Evolutionary conservation across 2,329 filamentous ascomycete species (phyloP).

Genomic region (Stagonosporopsis rhizophila): DNA sequence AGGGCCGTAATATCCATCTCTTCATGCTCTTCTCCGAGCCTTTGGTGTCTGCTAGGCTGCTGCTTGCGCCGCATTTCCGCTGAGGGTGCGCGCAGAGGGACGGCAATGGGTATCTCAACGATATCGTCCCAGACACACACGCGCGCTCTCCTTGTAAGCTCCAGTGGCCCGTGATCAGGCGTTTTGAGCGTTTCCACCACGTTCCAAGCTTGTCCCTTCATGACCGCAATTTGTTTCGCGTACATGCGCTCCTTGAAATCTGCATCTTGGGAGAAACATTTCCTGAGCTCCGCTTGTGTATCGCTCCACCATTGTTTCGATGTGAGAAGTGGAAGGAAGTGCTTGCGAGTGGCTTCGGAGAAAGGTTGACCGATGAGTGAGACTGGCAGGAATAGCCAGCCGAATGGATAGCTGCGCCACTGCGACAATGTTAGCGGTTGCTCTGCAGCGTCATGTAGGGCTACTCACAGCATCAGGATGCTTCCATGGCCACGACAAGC

Average conservation of each 20-base stretch:
- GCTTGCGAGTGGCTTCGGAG: constrained; percentile 88
- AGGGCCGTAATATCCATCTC: constrained; percentile 88
- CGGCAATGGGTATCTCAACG: constrained; percentile 92
- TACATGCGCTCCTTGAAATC: constrained; percentile 99
- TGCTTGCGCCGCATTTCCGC: constrained; percentile 79
- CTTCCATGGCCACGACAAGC: constrained; percentile 98
- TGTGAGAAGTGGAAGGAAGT: constrained; percentile 94
- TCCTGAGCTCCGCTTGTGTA: constrained; percentile 84
- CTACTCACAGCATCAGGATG: constrained; percentile 82
- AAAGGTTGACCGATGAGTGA: constrained; percentile 96
- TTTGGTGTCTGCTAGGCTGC: constrained; percentile 45
- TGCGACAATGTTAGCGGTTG: constrained; percentile 41
- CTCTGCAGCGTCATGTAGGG: neutral
- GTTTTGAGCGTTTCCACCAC: constrained; percentile 97
- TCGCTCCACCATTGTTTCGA: constrained; percentile 98
- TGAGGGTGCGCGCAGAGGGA: constrained; percentile 84
- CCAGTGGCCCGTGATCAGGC: constrained; percentile 87
- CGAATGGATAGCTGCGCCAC: constrained; percentile 92
- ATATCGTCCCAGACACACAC: constrained; percentile 99
- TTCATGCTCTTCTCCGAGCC: constrained; percentile 66
- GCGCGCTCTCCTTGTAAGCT: constrained; percentile 86
- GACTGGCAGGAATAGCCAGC: constrained; percentile 96
- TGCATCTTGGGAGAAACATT: constrained; percentile 87
- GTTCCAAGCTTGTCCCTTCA: constrained; percentile 99
- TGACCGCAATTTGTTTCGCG: constrained; percentile 95